A percentile compares a stretch with the other conserved stretches of the same genome.
Evolutionary conservation across 352 stramenopile genomes (phyloP).

Genomic region (Pythium coloratum): DNA sequence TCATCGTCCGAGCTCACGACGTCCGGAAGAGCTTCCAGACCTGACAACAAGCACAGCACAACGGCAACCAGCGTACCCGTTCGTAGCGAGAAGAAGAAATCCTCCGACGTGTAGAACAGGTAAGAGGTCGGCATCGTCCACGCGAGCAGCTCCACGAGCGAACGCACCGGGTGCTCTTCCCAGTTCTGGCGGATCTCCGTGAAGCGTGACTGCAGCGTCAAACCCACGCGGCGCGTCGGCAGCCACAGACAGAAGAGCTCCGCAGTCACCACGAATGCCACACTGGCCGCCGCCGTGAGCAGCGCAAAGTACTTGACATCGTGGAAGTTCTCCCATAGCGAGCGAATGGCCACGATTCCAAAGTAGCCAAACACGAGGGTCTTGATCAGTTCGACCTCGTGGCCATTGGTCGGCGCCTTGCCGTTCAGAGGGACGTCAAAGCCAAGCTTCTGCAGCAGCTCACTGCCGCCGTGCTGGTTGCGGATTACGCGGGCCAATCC

Average conservation of each 20-base stretch:
- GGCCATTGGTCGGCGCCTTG: constrained; percentile 62
- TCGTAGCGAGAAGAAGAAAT: constrained; percentile 54
- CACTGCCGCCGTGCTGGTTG: constrained; percentile 59
- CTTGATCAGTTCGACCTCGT: constrained; percentile 76
- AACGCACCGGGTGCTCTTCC: constrained; percentile 49
- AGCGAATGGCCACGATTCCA: constrained; percentile 59
- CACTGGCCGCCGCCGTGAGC: constrained; percentile 60
- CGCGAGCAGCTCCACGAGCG: constrained; percentile 59
- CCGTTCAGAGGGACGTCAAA: constrained; percentile 76
- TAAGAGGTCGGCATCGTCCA: constrained; percentile 56
- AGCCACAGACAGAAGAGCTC: constrained; percentile 84
- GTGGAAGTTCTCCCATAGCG: constrained; percentile 65
- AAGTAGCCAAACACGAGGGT: constrained; percentile 77
- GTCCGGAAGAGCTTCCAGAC: constrained; percentile 58
- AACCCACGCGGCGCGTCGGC: constrained; percentile 60
- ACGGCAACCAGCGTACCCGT: constrained; percentile 59
- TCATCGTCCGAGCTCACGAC: constrained; percentile 45
- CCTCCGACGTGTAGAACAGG: constrained; percentile 58
- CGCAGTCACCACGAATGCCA: constrained; percentile 69
- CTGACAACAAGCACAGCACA: constrained; percentile 46
- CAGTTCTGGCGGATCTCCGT: constrained; percentile 63
- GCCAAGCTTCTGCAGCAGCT: constrained; percentile 56
- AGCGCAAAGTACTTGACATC: constrained; percentile 75
- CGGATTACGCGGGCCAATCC: constrained; percentile 64
- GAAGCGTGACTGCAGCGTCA: constrained; percentile 78